Base-by-base conservation (phyloP, 495 filamentous ascomycete genomes). In the Penicillium malachiteum region DNA sequence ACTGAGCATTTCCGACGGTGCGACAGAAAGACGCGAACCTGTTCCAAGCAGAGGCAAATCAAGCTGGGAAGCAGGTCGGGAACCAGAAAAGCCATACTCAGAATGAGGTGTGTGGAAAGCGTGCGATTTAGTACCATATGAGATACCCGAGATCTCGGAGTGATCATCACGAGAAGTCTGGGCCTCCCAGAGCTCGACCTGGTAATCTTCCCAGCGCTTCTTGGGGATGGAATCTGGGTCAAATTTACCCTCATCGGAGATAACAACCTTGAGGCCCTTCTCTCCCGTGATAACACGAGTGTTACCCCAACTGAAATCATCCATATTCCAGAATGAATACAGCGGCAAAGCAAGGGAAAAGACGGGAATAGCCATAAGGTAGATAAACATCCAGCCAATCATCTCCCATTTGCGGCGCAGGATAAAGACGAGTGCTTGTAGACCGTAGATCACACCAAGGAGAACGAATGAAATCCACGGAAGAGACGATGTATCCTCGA, bases 301-400 rank as follows among this genome's bases (percentile, higher is more conserved):
- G 70, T 90, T 97, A 81, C 94, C 94, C 94, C 94, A 98, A 7
- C 86, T 87, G 83, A 99, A 99, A 78, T 99, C 94, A 70, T 99
- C 94, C 94, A 97, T 97, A 73, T 97, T 81, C 94, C 94, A 99
- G 84, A 99, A 99, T 42, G 92, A 81, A 72, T 97, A 99, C 6
- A 99, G 80, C 1, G 94, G 94, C 7, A 99, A 79, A 48, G 84
- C 92, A 57, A 96, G 88, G 31, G 90, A 84, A 81, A 96, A 97
- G 58, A 99, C 84, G 11, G 94, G 94, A 51, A 96, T 86, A 49
- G 94, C 95, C 21, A 94, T 62, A 44, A 99, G 78, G 72, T 99
- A 99, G 49, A 99, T 84, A 57, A 99, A 73, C 92, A 99, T 96
- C 94, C 94, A 99, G 13, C 92, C 94, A 57, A 99, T 87, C 90